Evolutionary conservation across 805 yeast genomes (phyloP), one percentile per base, ranked within the genome.

Genomic region (Ogataea henricii): DNA sequence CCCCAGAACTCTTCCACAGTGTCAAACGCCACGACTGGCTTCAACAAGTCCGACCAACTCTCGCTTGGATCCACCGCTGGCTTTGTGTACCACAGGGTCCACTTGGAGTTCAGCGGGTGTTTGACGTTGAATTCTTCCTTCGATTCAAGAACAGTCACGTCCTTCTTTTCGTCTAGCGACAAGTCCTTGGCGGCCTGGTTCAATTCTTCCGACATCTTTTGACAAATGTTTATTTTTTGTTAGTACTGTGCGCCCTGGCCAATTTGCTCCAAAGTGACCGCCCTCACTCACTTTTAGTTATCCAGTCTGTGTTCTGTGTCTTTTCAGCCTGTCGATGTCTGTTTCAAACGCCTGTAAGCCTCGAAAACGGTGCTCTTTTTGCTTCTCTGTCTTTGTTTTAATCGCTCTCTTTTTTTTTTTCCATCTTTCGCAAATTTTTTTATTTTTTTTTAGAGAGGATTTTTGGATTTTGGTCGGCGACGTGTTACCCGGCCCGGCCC

Each of bases 1-100:
- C 98, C 99, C 99, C 99, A 94, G 75, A 94, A 94, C 70, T 92
- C 97, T 75, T 94, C 99, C 44, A 94, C 98, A n/a, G 96, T 83
- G 46, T 83, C 79, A 62, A 94, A 89, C 20, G 95, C 82, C 59
- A 90, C 92, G 43, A 94, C 95, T 48, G 96, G 95, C 74, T 90
- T 90, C 64, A 94, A 78, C 56, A 90, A 78, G 64, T 91, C 96
- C 46, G 89, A 80, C 98, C 98, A 92, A 62, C 89, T 82, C 72
- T 89, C 96, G 56, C 74, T 74, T 56, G 75, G 77, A 64, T 83
- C 87, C 51, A 83, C 81, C 52, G 89, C 84, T 52, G 99, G 98
- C 74, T 90, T 90, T 51, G 96, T 88, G 78, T 89, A 94, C 99
- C 99, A 92, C 64, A 92, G 79, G 18, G 98, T 89, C 97, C 97